A percentile compares a stretch with the other conserved stretches of the same genome.
Evolutionary conservation across 139 green algal genomes (phyloP).

Genomic region (Mychonastes homosphaera): DNA sequence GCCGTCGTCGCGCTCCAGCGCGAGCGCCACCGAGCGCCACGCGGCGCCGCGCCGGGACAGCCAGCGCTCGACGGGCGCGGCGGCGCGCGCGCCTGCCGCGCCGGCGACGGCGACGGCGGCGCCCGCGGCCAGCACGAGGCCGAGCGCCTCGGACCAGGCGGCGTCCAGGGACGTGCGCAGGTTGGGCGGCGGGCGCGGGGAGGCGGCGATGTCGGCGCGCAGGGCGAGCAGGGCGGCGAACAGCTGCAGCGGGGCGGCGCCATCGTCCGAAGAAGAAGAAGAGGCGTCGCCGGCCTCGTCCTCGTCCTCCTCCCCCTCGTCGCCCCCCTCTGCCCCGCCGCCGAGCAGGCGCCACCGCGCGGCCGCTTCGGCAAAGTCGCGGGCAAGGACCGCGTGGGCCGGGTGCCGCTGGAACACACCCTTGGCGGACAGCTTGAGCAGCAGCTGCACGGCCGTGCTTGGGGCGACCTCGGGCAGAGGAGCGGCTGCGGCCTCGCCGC

Average conservation of each 20-base stretch:
- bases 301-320: no score
- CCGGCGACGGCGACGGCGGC: constrained; percentile 4
- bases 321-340: no score
- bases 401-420: constrained; percentile 19
- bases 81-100: background rate
- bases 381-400: no score
- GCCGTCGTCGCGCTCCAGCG: background rate
- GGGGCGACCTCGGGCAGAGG: no score
- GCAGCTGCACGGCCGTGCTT: constrained; percentile 23
- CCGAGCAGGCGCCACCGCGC: constrained; percentile 1
- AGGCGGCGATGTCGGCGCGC: constrained; percentile 9
- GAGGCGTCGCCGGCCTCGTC: no score
- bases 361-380: no score
- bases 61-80: constrained; percentile 6
- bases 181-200: constrained; percentile 15
- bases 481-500: no score
- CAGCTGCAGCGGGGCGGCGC: constrained; percentile 21
- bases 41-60: background rate
- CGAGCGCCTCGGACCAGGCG: constrained; percentile 5
- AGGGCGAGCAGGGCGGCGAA: constrained; percentile 22
- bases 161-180: constrained; percentile 14
- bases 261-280: no score
- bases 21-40: constrained; percentile 6
- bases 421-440: constrained; percentile 12
- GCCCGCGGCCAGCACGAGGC: constrained; percentile 8